Conservation (phyloP, 768 basidiomycete genomes). For the Postia placenta region DNA sequence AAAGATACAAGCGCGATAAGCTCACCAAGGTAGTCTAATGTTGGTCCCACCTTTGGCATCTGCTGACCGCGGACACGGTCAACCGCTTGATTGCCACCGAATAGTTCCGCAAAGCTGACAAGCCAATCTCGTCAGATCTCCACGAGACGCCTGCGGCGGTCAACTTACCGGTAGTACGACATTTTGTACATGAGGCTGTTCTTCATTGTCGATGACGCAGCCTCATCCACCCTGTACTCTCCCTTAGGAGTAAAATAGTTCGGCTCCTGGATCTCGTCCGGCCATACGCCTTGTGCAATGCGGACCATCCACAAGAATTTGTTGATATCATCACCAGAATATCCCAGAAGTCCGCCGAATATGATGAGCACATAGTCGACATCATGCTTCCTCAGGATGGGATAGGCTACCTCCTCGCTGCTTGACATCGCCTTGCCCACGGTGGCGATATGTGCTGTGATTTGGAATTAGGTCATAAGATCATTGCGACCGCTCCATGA, state of each 20-base stretch:
- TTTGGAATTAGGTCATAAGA: neutral
- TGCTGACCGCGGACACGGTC: conserved; percentile 91
- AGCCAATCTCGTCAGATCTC: conserved; percentile 3
- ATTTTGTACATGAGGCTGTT: conserved; percentile 99
- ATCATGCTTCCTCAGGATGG: conserved; percentile 94
- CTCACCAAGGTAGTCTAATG: conserved; percentile 80
- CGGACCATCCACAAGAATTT: conserved; percentile 99
- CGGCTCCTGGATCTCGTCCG: conserved; percentile 93
- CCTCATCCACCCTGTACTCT: conserved; percentile 89
- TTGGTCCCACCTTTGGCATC: conserved; percentile 71
- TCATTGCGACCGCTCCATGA: neutral
- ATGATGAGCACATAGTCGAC: conserved; percentile 97
- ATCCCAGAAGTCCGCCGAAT: conserved; percentile 94
- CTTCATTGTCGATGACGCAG: conserved; percentile 82
- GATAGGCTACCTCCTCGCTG: conserved; percentile 91
- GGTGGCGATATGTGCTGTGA: conserved; percentile 89
- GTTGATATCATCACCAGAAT: conserved; percentile 99
- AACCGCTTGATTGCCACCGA: conserved; percentile 61
- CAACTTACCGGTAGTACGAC: conserved; percentile 82
- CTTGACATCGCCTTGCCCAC: conserved; percentile 99
- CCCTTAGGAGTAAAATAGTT: conserved; percentile 91
- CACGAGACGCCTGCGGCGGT: conserved; percentile 1
- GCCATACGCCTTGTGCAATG: conserved; percentile 94
- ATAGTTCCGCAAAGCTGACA: conserved; percentile 78
- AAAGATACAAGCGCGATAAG: conserved; percentile 2